Conservation (phyloP, 805 yeast species). For the Lachancea fermentati region DNA sequence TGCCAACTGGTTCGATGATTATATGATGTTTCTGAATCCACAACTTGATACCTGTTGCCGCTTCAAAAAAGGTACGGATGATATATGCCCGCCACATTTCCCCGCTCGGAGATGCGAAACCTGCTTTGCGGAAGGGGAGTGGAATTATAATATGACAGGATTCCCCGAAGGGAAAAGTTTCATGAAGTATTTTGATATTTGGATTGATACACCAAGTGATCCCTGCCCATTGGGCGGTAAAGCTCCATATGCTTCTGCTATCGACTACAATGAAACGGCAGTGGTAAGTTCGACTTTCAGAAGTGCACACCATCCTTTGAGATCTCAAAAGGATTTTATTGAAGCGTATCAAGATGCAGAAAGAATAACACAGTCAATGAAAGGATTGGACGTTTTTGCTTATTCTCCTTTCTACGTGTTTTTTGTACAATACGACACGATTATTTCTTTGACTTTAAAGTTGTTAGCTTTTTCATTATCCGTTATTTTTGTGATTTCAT, state of each 20-base stretch:
- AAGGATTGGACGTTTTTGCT: constrained; percentile 65
- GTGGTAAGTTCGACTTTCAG: constrained; percentile 66
- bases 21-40: constrained; percentile 81
- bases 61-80: constrained; percentile 47
- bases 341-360: constrained; percentile 68
- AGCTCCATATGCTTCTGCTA: constrained; percentile 74
- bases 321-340: constrained; percentile 81
- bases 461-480: constrained; percentile 48
- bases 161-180: constrained; percentile 74
- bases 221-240: constrained; percentile 95
- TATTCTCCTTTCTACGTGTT: constrained; percentile 90
- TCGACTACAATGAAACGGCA: constrained; percentile 39
- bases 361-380: constrained; percentile 55
- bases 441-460: constrained; percentile 51
- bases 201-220: constrained; percentile 82
- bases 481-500: constrained; percentile 48
- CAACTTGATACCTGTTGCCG: constrained; percentile 82
- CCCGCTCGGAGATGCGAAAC: constrained; percentile 68
- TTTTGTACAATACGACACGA: constrained; percentile 79
- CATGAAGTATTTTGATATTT: constrained; percentile 62
- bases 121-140: constrained; percentile 60
- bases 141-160: constrained; percentile 72
- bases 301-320: constrained; percentile 69
- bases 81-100: constrained; percentile 61
- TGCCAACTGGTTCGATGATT: constrained; percentile 92